Evolutionary conservation across 768 basidiomycete species (phyloP).

Genomic region (Xerocomellus chrysenteron): DNA sequence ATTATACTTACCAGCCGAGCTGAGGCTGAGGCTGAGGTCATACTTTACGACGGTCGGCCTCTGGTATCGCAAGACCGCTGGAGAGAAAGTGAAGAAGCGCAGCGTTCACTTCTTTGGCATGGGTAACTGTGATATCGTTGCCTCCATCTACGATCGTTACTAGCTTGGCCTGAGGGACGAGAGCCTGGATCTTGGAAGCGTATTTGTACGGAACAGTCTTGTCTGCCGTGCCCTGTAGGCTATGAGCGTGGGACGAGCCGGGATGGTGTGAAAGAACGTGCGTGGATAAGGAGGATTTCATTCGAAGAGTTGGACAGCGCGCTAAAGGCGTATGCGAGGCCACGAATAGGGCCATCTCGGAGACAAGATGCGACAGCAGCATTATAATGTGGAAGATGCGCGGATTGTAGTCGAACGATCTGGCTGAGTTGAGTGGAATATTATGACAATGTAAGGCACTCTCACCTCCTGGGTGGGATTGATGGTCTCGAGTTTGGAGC

Average conservation of each 20-base stretch:
- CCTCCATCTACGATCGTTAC: slow-evolving; percentile 30
- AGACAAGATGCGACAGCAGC: slow-evolving; percentile 74
- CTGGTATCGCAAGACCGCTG: neutral
- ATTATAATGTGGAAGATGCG: slow-evolving; percentile 73
- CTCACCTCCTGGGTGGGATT: slow-evolving; percentile 46
- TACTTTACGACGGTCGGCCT: neutral
- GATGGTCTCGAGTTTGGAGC: slow-evolving; percentile 15
- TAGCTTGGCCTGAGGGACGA: slow-evolving; percentile 30
- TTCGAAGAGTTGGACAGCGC: slow-evolving; percentile 47
- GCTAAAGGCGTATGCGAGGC: slow-evolving; percentile 53
- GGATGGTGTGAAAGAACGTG: slow-evolving; percentile 25
- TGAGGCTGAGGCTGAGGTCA: neutral
- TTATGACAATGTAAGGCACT: neutral
- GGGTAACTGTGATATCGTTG: slow-evolving; percentile 34
- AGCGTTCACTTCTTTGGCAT: slow-evolving; percentile 30
- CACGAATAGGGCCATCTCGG: slow-evolving; percentile 70
- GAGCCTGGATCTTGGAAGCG: slow-evolving; percentile 28
- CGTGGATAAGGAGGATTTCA: slow-evolving; percentile 65
- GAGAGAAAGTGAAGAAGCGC: slow-evolving; percentile 31
- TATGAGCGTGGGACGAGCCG: neutral
- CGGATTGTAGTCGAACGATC: slow-evolving; percentile 78
- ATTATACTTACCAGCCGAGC: neutral
- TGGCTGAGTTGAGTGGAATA: slow-evolving; percentile 21
- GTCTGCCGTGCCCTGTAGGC: slow-evolving; percentile 32
- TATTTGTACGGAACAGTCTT: slow-evolving; percentile 35